phyloP scores from a whole-genome alignment of 495 filamentous ascomycete genomes.

The Amorphotheca resinae region DNA sequence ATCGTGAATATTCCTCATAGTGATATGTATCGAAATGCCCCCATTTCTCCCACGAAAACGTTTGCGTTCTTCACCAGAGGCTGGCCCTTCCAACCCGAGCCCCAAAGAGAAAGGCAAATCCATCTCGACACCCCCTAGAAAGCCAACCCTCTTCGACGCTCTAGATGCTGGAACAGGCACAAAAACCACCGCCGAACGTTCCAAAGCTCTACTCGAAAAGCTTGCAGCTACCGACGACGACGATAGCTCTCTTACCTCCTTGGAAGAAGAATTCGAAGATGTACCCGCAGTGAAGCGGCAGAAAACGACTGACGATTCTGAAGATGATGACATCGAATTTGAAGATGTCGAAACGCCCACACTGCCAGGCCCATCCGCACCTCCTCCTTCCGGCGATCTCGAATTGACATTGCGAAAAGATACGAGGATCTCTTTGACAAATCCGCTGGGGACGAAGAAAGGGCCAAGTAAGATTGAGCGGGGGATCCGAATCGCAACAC shows the following conservation, averaged over 20 bases:
- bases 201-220: slow-evolving; percentile 31
- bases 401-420: slow-evolving; percentile 62
- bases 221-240: slow-evolving; percentile 45
- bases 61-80: slow-evolving; percentile 18
- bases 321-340: slow-evolving; percentile 66
- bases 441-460: slow-evolving; percentile 60
- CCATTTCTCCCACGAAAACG: slow-evolving; percentile 23
- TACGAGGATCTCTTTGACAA: slow-evolving; percentile 37
- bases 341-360: slow-evolving; percentile 53
- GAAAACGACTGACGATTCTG: slow-evolving; percentile 37
- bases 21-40: slow-evolving; percentile 16
- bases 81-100: slow-evolving; percentile 11
- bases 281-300: slow-evolving; percentile 25
- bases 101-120: slow-evolving; percentile 10
- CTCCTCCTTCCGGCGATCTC: slow-evolving; percentile 41
- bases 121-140: slow-evolving; percentile 26
- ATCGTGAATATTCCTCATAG: background rate
- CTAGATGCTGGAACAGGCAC: slow-evolving; percentile 42
- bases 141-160: slow-evolving; percentile 52
- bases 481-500: slow-evolving; percentile 60
- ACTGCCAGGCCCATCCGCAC: slow-evolving; percentile 21
- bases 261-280: slow-evolving; percentile 54
- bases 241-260: slow-evolving; percentile 39
- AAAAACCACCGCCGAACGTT: slow-evolving; percentile 37
- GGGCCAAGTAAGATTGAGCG: slow-evolving; percentile 77